Evolutionary conservation across 73 alveolate species (phyloP).

Genomic region (Effrenium voratum): DNA sequence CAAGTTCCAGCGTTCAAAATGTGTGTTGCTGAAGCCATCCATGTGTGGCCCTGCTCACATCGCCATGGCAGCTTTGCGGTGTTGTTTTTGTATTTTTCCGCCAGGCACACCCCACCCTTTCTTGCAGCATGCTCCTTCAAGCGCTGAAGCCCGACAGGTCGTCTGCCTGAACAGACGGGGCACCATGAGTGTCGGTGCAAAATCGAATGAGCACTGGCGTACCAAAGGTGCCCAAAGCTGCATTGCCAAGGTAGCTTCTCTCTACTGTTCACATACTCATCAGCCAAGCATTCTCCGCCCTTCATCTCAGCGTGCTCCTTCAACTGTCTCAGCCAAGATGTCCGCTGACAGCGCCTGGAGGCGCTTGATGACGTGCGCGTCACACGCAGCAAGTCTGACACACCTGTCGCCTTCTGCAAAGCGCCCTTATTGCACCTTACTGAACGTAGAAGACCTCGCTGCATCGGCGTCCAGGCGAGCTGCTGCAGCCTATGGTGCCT

Average conservation of each 20-base stretch:
- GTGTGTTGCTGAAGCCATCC: neutral
- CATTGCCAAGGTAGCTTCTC: neutral
- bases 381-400: too few species aligned
- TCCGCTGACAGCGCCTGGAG: too few species aligned
- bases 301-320: neutral
- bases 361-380: too few species aligned
- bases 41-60: neutral
- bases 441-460: too few species aligned
- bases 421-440: too few species aligned
- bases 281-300: neutral
- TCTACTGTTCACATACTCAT: neutral
- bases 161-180: neutral
- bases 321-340: neutral
- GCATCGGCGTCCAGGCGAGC: too few species aligned
- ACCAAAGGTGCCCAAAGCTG: neutral
- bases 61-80: neutral
- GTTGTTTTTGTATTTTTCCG: neutral
- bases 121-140: neutral
- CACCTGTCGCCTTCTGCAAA: too few species aligned
- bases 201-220: neutral
- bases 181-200: neutral
- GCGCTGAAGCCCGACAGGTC: neutral
- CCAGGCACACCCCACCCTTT: neutral
- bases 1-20: neutral
- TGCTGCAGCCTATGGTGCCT: too few species aligned